phyloP scores from a whole-genome alignment of 345 rosid genomes.

The Jatropha curcas region DNA sequence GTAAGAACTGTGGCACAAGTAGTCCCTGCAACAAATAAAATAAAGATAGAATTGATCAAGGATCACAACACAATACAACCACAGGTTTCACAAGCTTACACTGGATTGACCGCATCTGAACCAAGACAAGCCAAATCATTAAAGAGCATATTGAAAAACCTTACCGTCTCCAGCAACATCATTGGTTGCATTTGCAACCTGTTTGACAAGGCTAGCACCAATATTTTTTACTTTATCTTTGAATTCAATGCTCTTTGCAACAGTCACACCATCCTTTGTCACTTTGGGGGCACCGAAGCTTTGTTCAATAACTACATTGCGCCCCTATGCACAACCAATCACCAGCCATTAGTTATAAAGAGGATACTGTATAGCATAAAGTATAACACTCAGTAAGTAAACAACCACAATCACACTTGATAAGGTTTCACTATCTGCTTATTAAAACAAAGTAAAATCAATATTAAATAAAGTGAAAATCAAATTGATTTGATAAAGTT shows the following conservation, averaged over 20 bases:
- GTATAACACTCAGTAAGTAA: no score
- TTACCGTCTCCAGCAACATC: slow-evolving; percentile 96
- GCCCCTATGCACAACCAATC: slow-evolving; percentile 52
- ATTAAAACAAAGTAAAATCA: no score
- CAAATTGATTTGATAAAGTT: no score
- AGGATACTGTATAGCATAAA: no score
- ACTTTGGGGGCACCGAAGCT: slow-evolving; percentile 97
- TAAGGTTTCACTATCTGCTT: no score
- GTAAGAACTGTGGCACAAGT: slow-evolving; percentile 98
- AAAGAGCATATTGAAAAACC: neutral
- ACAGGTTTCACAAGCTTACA: neutral
- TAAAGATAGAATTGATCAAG: neutral
- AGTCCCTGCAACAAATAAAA: slow-evolving; percentile 54
- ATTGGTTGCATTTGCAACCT: slow-evolving; percentile 98
- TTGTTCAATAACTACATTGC: slow-evolving; percentile 92
- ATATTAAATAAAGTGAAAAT: no score
- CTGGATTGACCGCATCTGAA: neutral
- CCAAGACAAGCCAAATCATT: neutral
- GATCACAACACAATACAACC: neutral
- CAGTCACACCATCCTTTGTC: slow-evolving; percentile 97
- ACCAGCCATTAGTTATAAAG: no score
- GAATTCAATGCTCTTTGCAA: slow-evolving; percentile 96
- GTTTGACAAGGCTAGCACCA: slow-evolving; percentile 99
- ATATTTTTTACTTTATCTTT: slow-evolving; percentile 82
- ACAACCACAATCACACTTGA: neutral